Evolutionary conservation across 2,329 filamentous ascomycete species (phyloP), one percentile per base, ranked within the genome.

Genomic region (Colletotrichum lindemuthianum): DNA sequence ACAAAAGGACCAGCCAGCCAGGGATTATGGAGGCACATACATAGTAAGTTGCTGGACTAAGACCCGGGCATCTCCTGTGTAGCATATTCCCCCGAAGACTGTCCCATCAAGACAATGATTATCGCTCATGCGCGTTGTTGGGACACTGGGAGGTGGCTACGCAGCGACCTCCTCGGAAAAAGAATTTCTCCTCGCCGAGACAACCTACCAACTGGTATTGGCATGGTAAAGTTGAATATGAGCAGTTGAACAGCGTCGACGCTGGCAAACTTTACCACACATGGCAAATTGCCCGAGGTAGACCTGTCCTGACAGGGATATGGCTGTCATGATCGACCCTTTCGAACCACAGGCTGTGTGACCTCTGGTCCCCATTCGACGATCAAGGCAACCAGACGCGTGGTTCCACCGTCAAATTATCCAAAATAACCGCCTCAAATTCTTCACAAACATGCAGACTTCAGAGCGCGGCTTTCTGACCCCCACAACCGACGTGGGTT

Each of bases 211-310:
- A 50, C 50, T 60, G 49, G 6, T 49, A 54, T 48, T 44, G 44
- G 37, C 55, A 54, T 55, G 37, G 60, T 50, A 44, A 5, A 24
- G 24, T 24, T 24, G 4, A 24, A 4, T 24, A 24, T 4, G 24
- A 1, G 24, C 4, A 24, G 24, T 24, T 24, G 24, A 24, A 24
- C 24, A 24, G 24, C 36, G 57, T 55, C 40, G 34, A 37, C 12
- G 43, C 33, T 13, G 33, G 16, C 54, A 36, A 37, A 37, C 57
- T 61, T 65, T 60, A 41, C 51, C 51, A 13, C 50, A 51, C 58
- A 45, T 40, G 58, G 56, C n/a, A 16, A 43, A 52, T 43, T 56
- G 15, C 51, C 51, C 61, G 61, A 55, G 37, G 32, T 44, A 61
- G 39, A 13, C 52, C 37, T 45, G 24, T 24, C 24, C 24, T 3